Evolutionary conservation across 345 rosid genomes (phyloP).

Genomic region (Euphorbia peplus): DNA sequence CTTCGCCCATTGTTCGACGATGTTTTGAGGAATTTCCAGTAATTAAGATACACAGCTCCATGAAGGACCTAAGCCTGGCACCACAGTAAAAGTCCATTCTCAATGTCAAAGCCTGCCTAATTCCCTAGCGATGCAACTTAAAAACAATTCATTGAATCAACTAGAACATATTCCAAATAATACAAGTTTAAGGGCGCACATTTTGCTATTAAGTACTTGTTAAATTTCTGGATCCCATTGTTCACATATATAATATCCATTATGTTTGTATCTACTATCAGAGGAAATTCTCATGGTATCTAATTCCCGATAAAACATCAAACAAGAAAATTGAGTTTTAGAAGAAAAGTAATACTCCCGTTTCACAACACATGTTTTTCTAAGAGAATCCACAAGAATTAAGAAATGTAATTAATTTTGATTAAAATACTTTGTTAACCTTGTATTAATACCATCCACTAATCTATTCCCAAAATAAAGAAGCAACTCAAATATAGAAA

Average conservation of each 20-base stretch:
- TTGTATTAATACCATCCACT: too few relatives aligned
- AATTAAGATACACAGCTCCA: slow-evolving; percentile 88
- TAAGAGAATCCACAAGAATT: too few relatives aligned
- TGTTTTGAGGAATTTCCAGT: slow-evolving; percentile 68
- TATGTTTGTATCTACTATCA: not conserved
- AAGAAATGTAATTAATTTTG: too few relatives aligned
- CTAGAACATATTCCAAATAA: not conserved
- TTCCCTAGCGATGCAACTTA: slow-evolving; percentile 4
- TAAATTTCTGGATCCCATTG: not conserved
- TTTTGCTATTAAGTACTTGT: not conserved
- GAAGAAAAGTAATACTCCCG: not conserved
- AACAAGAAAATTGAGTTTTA: not conserved
- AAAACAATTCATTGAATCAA: slow-evolving; percentile 1
- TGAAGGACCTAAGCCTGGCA: slow-evolving; percentile 75
- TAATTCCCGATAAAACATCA: not conserved
- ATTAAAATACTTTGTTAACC: too few relatives aligned
- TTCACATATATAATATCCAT: not conserved
- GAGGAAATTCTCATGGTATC: not conserved
- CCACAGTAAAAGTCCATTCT: slow-evolving; percentile 11
- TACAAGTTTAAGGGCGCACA: not conserved
- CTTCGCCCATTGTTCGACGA: slow-evolving; percentile 35
- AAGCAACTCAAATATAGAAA: too few relatives aligned
- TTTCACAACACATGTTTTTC: too few relatives aligned
- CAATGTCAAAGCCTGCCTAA: slow-evolving; percentile 5
- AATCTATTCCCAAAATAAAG: too few relatives aligned